phyloP scores from a whole-genome alignment of 2,329 filamentous ascomycete species.

The Aspergillus oerlinghausenensis region DNA sequence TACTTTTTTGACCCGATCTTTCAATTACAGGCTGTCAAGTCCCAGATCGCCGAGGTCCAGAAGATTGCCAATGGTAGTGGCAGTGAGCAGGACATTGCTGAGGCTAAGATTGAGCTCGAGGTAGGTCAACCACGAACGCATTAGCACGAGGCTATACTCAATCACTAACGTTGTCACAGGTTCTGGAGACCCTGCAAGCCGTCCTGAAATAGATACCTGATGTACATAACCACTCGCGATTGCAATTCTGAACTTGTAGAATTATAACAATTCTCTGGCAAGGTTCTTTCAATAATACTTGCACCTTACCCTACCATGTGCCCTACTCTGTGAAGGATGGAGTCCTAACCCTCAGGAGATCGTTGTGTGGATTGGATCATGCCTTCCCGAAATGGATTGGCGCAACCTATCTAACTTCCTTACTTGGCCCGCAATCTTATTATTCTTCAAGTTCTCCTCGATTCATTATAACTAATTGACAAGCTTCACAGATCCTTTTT shows the following conservation, averaged over 20 bases:
- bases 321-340: not conserved
- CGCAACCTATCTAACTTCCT: not conserved
- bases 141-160: not conserved
- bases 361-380: not conserved
- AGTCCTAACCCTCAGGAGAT: not conserved
- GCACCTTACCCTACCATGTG: not conserved
- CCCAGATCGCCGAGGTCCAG: constrained; percentile 90
- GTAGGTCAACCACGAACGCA: constrained; percentile 47
- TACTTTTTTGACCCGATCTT: constrained; percentile 5
- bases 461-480: not conserved
- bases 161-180: constrained; percentile 28
- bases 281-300: not conserved
- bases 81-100: constrained; percentile 94
- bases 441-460: not conserved
- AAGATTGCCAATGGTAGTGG: constrained; percentile 87
- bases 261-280: constrained; percentile 34
- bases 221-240: constrained; percentile 38
- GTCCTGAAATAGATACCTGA: constrained; percentile 43
- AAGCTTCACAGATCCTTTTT: not conserved
- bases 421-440: not conserved
- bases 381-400: constrained; percentile 5
- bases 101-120: constrained; percentile 99
- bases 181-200: constrained; percentile 47
- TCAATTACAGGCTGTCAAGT: constrained; percentile 61
- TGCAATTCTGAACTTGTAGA: constrained; percentile 35